phyloP scores from a whole-genome alignment of 2,329 filamentous ascomycete species.

The Talaromyces amestolkiae region DNA sequence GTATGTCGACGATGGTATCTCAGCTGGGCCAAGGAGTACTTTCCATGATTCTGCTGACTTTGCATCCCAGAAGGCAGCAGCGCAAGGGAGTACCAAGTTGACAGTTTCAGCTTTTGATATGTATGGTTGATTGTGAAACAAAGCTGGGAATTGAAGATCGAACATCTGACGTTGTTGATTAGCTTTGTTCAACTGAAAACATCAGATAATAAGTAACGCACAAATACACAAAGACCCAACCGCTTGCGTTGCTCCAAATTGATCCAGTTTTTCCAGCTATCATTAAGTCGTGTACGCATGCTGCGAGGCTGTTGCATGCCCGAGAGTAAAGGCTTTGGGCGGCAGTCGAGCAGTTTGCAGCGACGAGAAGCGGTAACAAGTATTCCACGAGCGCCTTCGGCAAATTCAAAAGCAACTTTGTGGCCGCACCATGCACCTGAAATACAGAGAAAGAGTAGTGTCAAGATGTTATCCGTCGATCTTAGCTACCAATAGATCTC shows the following conservation, averaged over 20 bases:
- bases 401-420: slow-evolving; percentile 19
- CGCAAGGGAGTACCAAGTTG: slow-evolving; percentile 18
- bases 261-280: slow-evolving; percentile 16
- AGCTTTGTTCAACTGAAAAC: not conserved
- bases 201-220: not conserved
- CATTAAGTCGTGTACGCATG: slow-evolving; percentile 8
- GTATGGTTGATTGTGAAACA: slow-evolving; percentile 20
- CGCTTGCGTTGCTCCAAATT: slow-evolving; percentile 18
- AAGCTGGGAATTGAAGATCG: slow-evolving; percentile 19
- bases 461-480: slow-evolving; percentile 14
- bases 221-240: slow-evolving; percentile 16
- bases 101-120: slow-evolving; percentile 19
- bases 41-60: slow-evolving; percentile 20
- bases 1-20: slow-evolving; percentile 17
- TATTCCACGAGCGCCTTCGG: slow-evolving; percentile 19
- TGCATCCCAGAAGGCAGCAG: slow-evolving; percentile 17
- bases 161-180: slow-evolving; percentile 11
- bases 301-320: not conserved
- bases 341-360: slow-evolving; percentile 19
- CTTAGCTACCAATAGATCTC: not conserved
- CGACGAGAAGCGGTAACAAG: slow-evolving; percentile 20
- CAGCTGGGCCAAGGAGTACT: slow-evolving; percentile 18
- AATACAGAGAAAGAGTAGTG: slow-evolving; percentile 20
- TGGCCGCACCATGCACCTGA: slow-evolving; percentile 19
- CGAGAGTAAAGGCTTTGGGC: slow-evolving; percentile 6